Percentiles rank a stretch among this genome's conserved stretches.
These are phyloP conservation scores for Acanthamoeba sp. DNA, from an alignment of 208 protist genomes.

Conservation along the genomic window DNA sequence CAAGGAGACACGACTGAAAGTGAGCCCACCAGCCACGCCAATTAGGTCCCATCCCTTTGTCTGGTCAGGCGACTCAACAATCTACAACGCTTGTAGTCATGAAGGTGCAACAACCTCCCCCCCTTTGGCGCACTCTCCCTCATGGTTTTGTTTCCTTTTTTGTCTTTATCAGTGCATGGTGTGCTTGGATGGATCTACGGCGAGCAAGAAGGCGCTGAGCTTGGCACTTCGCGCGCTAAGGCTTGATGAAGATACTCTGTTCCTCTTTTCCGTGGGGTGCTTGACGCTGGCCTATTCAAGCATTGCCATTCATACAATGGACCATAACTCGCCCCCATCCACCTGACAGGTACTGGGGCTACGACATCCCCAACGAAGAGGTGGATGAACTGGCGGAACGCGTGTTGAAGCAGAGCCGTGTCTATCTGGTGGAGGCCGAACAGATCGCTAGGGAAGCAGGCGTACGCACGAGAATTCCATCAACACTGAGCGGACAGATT, in stretches of 20 bases:
- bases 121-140: no score
- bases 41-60: no score
- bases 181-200: neutral
- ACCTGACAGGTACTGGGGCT: neutral
- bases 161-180: conserved; percentile 48
- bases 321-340: no score
- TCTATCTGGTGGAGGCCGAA: neutral
- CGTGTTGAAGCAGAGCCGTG: neutral
- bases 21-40: no score
- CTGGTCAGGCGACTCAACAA: no score
- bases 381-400: neutral
- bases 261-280: neutral
- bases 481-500: neutral
- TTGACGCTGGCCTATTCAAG: neutral
- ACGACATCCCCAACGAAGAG: conserved; percentile 17
- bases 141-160: no score
- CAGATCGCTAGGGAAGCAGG: neutral
- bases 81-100: no score
- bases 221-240: neutral
- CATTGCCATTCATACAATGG: neutral
- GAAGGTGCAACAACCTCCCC: no score
- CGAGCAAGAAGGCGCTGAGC: neutral
- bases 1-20: no score
- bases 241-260: neutral
- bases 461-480: neutral